Conservation (phyloP, 495 filamentous ascomycete species). For the Hyaloscypha bicolor region DNA sequence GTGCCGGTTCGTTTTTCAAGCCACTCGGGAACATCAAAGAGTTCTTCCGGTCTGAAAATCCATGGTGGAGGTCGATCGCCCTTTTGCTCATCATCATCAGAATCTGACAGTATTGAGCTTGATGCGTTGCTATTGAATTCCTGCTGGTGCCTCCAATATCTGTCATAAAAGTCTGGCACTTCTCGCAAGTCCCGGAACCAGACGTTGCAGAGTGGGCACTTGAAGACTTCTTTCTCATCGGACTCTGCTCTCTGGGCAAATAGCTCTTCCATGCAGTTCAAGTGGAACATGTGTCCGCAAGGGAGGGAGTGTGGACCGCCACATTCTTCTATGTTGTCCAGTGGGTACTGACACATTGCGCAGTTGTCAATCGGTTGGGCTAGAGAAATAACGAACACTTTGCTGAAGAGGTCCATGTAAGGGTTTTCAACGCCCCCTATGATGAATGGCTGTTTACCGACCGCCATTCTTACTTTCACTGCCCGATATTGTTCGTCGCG, state of each 20-base stretch:
- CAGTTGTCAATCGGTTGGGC: not conserved
- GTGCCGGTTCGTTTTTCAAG: not conserved
- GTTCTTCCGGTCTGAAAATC: not conserved
- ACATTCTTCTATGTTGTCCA: not conserved
- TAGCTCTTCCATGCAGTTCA: not conserved
- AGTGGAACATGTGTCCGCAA: not conserved
- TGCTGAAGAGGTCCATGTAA: not conserved
- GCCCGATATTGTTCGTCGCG: not conserved
- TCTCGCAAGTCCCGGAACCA: not conserved
- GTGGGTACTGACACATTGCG: not conserved
- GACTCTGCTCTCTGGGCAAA: not conserved
- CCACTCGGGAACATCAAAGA: not conserved
- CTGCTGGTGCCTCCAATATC: not conserved
- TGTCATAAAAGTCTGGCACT: not conserved
- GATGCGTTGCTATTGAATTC: not conserved
- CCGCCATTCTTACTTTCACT: not conserved
- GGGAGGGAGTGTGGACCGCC: not conserved
- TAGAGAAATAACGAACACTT: not conserved
- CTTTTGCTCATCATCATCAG: not conserved
- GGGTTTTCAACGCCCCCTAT: not conserved
- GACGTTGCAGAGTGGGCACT: not conserved
- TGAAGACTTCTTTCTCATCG: not conserved
- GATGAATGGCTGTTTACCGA: not conserved
- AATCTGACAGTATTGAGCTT: not conserved
- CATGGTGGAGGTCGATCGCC: not conserved